Percentiles rank a stretch among this genome's conserved stretches.
phyloP scores from a whole-genome alignment of 139 green algal species.

The Micractinium sp. region DNA sequence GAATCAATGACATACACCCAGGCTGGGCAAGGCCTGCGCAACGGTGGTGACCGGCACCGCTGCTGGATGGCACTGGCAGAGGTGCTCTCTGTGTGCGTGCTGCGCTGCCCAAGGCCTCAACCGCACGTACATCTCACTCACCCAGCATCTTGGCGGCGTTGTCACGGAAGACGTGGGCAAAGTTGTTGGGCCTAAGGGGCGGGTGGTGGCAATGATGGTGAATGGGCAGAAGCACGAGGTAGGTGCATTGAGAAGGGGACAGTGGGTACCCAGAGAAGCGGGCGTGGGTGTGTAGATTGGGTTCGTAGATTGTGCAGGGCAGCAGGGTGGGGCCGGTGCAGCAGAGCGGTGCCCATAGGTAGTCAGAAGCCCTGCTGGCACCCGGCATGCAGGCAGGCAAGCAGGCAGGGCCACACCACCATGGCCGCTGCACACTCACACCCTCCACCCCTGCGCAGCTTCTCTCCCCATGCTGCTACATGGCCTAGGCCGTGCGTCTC shows the following conservation, averaged over 20 bases:
- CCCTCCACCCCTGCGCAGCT: not conserved
- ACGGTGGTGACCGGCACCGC: no score
- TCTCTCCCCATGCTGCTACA: not conserved
- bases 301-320: not conserved
- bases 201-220: no score
- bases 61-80: no score
- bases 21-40: no score
- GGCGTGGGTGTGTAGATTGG: not conserved
- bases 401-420: not conserved
- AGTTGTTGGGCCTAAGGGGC: not conserved
- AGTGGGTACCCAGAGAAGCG: not conserved
- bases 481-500: not conserved
- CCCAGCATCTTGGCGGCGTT: constrained; percentile 2
- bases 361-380: not conserved
- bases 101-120: no score
- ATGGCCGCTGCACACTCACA: not conserved
- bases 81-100: no score
- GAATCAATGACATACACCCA: no score
- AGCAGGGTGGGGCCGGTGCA: no score
- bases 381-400: not conserved
- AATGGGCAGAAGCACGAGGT: not conserved
- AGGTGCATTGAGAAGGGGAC: no score
- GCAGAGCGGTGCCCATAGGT: no score
- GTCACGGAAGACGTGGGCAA: constrained; percentile 2
- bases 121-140: no score